These are phyloP conservation scores for Prunus mira DNA, from an alignment of 306 rosid species.

Conservation along the genomic window DNA sequence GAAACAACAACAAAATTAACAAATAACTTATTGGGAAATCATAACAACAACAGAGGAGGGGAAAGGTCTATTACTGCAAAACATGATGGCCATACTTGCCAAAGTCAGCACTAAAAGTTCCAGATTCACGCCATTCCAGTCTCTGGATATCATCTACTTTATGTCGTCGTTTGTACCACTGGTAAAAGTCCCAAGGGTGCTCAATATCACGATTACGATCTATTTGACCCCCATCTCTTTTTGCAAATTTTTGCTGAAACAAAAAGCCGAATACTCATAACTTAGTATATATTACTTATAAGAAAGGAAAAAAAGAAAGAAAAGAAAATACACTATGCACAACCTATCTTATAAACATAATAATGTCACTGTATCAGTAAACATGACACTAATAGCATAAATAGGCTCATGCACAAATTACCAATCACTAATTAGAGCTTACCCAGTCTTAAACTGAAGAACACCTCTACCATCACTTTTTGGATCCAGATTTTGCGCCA, in stretches of 20 bases:
- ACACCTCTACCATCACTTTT: constrained; percentile 87
- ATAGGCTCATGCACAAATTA: constrained; percentile 2
- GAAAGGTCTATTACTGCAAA: neutral
- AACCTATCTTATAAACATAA: neutral
- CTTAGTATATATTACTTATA: neutral
- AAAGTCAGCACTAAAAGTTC: constrained; percentile 66
- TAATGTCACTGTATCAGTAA: neutral
- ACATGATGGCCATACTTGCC: constrained; percentile 63
- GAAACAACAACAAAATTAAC: constrained; percentile 27
- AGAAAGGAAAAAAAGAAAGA: neutral
- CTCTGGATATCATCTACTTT: constrained; percentile 77
- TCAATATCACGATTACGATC: constrained; percentile 84
- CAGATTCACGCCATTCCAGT: constrained; percentile 84
- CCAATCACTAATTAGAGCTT: constrained; percentile 5
- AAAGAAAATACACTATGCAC: neutral
- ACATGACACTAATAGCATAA: neutral
- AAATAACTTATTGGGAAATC: constrained; percentile 6
- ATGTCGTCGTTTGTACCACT: constrained; percentile 60
- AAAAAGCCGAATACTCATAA: constrained; percentile 23
- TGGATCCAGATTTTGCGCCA: constrained; percentile 94
- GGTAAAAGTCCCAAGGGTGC: constrained; percentile 81
- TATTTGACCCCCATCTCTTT: constrained; percentile 68
- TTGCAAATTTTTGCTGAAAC: constrained; percentile 80
- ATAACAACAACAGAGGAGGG: constrained; percentile 1
- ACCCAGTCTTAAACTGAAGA: constrained; percentile 94